phyloP scores from a whole-genome alignment of 2,329 filamentous ascomycete species.

The Apiospora aurea region DNA sequence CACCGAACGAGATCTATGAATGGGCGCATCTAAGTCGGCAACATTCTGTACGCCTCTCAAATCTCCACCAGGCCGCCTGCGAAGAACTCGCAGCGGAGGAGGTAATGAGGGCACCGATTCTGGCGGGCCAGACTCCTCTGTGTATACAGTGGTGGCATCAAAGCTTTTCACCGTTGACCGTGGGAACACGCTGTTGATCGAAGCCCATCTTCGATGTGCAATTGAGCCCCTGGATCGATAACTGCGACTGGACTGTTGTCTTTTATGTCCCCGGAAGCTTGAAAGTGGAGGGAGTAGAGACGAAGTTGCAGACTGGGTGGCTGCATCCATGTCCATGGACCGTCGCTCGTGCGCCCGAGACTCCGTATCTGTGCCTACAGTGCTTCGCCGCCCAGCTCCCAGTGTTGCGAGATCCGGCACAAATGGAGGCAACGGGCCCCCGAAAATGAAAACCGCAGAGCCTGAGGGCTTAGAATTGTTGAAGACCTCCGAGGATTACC shows the following conservation, averaged over 20 bases:
- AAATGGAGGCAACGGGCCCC: constrained; percentile 54
- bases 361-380: not conserved
- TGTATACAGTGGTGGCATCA: constrained; percentile 62
- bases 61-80: constrained; percentile 78
- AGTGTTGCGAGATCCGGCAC: constrained; percentile 55
- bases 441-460: constrained; percentile 45
- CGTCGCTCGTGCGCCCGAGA: not conserved
- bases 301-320: constrained; percentile 30
- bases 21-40: constrained; percentile 62
- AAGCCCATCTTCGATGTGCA: constrained; percentile 64
- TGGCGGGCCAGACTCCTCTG: constrained; percentile 52
- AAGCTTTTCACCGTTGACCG: constrained; percentile 65
- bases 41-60: constrained; percentile 72
- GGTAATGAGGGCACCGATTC: constrained; percentile 43
- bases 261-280: constrained; percentile 47
- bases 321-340: constrained; percentile 11
- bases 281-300: constrained; percentile 33
- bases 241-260: constrained; percentile 57
- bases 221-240: constrained; percentile 58
- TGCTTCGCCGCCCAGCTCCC: constrained; percentile 35
- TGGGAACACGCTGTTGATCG: constrained; percentile 63
- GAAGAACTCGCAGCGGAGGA: constrained; percentile 67
- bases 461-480: constrained; percentile 58
- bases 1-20: constrained; percentile 63
- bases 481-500: constrained; percentile 63